phyloP scores from a whole-genome alignment of 202 grass and related monocot genomes.

The Alloteropsis angusta region DNA sequence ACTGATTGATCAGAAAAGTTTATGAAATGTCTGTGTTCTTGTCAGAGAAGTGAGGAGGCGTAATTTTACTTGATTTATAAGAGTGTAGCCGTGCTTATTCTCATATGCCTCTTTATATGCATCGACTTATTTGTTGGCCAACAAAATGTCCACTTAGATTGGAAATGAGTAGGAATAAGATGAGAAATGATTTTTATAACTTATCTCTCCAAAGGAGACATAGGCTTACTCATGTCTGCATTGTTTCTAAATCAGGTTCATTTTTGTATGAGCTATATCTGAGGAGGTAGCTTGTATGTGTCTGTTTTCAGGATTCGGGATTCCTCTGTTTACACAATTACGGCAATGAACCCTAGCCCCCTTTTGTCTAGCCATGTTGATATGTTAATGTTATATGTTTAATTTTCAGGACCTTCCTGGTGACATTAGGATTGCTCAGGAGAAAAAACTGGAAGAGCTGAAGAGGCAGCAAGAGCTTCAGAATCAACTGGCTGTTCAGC shows the following conservation, averaged over 20 bases:
- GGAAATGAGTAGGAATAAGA: background rate
- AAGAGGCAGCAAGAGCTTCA: slow-evolving; percentile 87
- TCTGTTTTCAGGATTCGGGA: background rate
- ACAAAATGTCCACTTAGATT: background rate
- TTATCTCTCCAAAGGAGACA: background rate
- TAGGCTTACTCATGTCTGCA: background rate
- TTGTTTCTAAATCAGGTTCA: background rate
- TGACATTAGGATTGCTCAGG: slow-evolving; percentile 78
- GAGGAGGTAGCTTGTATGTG: background rate
- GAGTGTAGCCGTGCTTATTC: background rate
- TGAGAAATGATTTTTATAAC: background rate
- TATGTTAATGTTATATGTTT: slow-evolving; percentile 20
- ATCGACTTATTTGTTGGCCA: background rate
- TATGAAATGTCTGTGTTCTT: background rate
- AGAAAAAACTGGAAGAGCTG: slow-evolving; percentile 91
- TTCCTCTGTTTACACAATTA: background rate
- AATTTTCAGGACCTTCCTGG: slow-evolving; percentile 65
- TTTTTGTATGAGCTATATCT: background rate
- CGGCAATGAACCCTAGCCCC: background rate
- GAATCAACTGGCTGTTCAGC: slow-evolving; percentile 58
- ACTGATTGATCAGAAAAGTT: background rate
- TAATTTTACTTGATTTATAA: background rate
- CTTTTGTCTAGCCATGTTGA: background rate
- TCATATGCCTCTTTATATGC: background rate
- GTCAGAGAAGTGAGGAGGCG: background rate